A percentile compares a stretch with the other conserved stretches of the same genome.
Conservation (phyloP, 1,284 basidiomycete species). For the Cryptococcus amylolentus region DNA sequence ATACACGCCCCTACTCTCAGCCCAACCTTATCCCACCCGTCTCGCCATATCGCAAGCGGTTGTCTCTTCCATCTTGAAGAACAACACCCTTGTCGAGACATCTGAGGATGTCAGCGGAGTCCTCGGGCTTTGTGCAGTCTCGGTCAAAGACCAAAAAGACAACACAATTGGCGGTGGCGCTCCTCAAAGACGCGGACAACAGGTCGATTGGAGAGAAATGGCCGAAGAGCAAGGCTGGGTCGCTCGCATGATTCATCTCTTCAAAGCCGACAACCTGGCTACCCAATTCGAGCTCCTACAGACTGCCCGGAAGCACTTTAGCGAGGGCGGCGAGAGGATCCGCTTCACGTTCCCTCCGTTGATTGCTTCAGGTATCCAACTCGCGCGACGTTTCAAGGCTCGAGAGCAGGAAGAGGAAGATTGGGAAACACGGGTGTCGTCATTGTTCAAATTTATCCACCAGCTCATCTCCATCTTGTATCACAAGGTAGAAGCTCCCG, state of each 20-base stretch:
- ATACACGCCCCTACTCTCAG: constrained; percentile 73
- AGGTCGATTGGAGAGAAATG: constrained; percentile 76
- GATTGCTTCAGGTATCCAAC: constrained; percentile 82
- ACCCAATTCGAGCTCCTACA: constrained; percentile 88
- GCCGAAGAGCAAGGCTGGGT: constrained; percentile 98
- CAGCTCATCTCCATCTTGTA: constrained; percentile 86
- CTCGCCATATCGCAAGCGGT: constrained; percentile 86
- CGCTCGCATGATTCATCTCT: constrained; percentile 90
- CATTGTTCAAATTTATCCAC: constrained; percentile 85
- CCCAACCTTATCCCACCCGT: constrained; percentile 82
- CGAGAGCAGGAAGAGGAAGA: constrained; percentile 64
- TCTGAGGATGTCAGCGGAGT: constrained; percentile 89
- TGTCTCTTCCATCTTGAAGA: constrained; percentile 86
- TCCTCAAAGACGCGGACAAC: constrained; percentile 53
- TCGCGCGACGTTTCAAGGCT: constrained; percentile 81
- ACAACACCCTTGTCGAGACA: constrained; percentile 85
- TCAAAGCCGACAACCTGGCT: constrained; percentile 74
- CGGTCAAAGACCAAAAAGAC: constrained; percentile 85
- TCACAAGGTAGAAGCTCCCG: constrained; percentile 83
- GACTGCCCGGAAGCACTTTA: constrained; percentile 79
- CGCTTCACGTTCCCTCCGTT: constrained; percentile 90
- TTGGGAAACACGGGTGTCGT: constrained; percentile 74
- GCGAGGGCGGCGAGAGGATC: constrained; percentile 87
- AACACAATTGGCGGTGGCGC: constrained; percentile 54
- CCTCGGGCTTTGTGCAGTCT: constrained; percentile 80